Base-by-base conservation (phyloP, 2,329 filamentous ascomycete species). In the Didymella lethalis region DNA sequence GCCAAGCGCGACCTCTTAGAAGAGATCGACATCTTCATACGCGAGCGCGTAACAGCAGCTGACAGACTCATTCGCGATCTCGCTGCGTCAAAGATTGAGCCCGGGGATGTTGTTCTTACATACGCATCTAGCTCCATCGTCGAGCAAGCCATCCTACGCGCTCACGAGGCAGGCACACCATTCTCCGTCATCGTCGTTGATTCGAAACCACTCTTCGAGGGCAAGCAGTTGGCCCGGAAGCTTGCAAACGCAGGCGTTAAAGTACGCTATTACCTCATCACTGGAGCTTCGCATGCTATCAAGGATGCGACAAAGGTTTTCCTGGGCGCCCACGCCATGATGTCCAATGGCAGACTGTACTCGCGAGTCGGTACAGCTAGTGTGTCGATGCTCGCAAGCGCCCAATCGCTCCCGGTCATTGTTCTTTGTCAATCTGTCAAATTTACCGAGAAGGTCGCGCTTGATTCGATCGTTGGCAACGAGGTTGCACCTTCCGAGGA, bases 401-500 rank as follows among this genome's bases (percentile, higher is more conserved):
- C 90, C 56, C 83, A 88, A 20, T 88, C 90, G 57, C 86, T 93
- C 36, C 90, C 91, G 0, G 92, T 98, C 58, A 88, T 96, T 32
- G 92, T 96, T 3, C 90, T 96, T 59, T 97, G 92, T 77, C 94
- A 98, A 80, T 95, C 90, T 4, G 89, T 98, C 80, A 99, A 98
- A 79, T 97, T 98, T 76, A 91, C 95, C 70, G 88, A 92, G 68
- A 89, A 92, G 57, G 92, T 97, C 11, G 91, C 92, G 7, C 87
- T 96, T 14, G 95, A 98, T 78, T 94, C 92, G 25, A 91, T 98
- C 65, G 94, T 95, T 41, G 89, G 92, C 71, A 99, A 99, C 76
- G 95, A 99, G 81, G 89, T 97, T 62, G 93, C 87, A 79, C 84
- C 93, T 76, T 72, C 92, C 78, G 86, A 90, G 77, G 83, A 92